Evolutionary conservation across 352 stramenopile genomes (phyloP).

Genomic region (Phytophthora cactorum): DNA sequence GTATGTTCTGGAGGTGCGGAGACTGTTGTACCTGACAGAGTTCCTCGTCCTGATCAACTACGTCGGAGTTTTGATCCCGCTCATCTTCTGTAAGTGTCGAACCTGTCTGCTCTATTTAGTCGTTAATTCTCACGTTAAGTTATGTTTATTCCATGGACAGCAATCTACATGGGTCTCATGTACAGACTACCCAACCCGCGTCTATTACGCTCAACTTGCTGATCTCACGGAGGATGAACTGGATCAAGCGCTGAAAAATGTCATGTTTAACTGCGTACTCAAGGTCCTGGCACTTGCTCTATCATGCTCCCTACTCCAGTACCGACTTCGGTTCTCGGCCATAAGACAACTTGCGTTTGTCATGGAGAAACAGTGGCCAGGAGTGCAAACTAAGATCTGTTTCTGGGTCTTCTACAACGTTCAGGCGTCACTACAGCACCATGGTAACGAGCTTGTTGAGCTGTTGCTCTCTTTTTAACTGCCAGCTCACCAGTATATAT

Average conservation of each 20-base stretch:
- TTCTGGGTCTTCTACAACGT: constrained; percentile 47
- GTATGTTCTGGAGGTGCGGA: constrained; percentile 4
- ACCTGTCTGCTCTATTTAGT: neutral
- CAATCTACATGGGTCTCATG: constrained; percentile 30
- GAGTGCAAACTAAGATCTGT: constrained; percentile 40
- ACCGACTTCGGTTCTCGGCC: constrained; percentile 17
- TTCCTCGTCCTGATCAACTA: constrained; percentile 38
- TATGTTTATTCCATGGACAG: constrained; percentile 1
- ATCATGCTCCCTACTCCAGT: constrained; percentile 11
- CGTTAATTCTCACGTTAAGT: neutral
- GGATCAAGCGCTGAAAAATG: constrained; percentile 17
- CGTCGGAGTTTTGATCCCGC: constrained; percentile 36
- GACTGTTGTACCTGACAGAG: constrained; percentile 22
- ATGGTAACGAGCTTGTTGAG: constrained; percentile 17
- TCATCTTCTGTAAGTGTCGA: constrained; percentile 31
- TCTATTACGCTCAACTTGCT: constrained; percentile 30
- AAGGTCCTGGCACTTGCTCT: constrained; percentile 23
- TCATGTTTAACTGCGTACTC: constrained; percentile 27
- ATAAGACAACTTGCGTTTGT: constrained; percentile 49
- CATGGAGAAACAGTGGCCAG: constrained; percentile 31
- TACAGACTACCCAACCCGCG: constrained; percentile 30
- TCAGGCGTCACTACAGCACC: constrained; percentile 34
- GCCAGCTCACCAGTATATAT: neutral
- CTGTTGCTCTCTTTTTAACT: neutral
- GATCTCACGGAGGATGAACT: constrained; percentile 22